Percentiles rank a stretch among this genome's conserved stretches.
Evolutionary conservation across 2,329 filamentous ascomycete genomes (phyloP).

Genomic region (Metarhizium guizhouense): DNA sequence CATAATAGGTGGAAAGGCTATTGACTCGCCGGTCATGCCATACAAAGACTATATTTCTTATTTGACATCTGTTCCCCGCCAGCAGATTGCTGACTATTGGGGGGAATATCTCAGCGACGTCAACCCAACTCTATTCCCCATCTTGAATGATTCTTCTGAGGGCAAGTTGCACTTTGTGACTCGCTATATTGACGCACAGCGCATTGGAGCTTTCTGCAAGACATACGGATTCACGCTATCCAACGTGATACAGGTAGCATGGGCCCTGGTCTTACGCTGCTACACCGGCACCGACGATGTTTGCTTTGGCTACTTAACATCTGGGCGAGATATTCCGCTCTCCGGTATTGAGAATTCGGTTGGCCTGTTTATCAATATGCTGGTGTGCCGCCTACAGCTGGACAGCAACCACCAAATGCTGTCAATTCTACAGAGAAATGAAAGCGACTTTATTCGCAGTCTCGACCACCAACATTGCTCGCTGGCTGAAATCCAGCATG

Average conservation of each 20-base stretch:
- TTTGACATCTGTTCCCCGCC: too few species aligned
- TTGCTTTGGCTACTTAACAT: neutral
- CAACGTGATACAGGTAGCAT: neutral
- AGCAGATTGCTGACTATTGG: too few species aligned
- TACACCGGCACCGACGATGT: neutral
- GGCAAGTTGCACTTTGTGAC: too few species aligned
- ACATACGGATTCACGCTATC: neutral
- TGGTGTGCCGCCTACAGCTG: neutral
- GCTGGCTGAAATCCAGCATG: neutral
- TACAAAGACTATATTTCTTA: too few species aligned
- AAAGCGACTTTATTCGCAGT: neutral
- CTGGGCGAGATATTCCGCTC: neutral
- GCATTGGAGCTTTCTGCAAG: too few species aligned
- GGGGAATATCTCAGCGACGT: too few species aligned
- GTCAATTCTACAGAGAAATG: neutral
- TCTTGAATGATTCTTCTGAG: too few species aligned
- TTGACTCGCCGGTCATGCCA: too few species aligned
- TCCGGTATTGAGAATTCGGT: neutral
- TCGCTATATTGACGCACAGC: too few species aligned
- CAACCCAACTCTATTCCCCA: too few species aligned
- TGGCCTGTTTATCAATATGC: neutral
- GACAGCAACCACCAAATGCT: neutral
- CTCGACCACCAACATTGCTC: neutral
- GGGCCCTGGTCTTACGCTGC: constrained; percentile 4
- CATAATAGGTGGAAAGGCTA: too few species aligned